Conservation (phyloP, 2,329 filamentous ascomycete genomes). For the Metarhizium robertsii region DNA sequence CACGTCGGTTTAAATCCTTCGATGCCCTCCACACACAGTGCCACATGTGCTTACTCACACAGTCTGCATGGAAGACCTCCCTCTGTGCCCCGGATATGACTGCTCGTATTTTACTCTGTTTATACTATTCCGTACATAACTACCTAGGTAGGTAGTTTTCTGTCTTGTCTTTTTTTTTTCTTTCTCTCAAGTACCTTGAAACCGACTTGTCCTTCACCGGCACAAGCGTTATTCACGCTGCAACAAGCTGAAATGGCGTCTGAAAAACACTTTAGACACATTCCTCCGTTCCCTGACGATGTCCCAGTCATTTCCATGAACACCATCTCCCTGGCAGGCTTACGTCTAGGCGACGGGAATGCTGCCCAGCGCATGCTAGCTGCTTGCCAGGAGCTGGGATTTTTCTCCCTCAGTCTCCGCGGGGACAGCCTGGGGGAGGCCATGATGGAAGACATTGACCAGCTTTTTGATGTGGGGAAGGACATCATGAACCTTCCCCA, state of each 20-base stretch:
- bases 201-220: no score
- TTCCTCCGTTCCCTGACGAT: background rate
- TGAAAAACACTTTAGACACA: background rate
- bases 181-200: no score
- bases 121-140: no score
- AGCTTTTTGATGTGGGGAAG: background rate
- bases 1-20: no score
- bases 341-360: background rate
- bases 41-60: no score
- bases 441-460: background rate
- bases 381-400: background rate
- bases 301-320: background rate
- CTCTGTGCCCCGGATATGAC: no score
- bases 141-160: no score
- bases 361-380: background rate
- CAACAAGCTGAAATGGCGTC: background rate
- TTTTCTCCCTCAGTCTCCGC: background rate
- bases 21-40: no score
- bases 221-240: no score
- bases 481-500: conserved; percentile 1
- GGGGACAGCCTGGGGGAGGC: background rate
- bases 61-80: no score
- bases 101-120: no score
- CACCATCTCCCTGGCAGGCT: background rate
- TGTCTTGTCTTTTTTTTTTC: no score